phyloP scores from a whole-genome alignment of 2,329 filamentous ascomycete genomes.

The Exophiala dermatitidis region DNA sequence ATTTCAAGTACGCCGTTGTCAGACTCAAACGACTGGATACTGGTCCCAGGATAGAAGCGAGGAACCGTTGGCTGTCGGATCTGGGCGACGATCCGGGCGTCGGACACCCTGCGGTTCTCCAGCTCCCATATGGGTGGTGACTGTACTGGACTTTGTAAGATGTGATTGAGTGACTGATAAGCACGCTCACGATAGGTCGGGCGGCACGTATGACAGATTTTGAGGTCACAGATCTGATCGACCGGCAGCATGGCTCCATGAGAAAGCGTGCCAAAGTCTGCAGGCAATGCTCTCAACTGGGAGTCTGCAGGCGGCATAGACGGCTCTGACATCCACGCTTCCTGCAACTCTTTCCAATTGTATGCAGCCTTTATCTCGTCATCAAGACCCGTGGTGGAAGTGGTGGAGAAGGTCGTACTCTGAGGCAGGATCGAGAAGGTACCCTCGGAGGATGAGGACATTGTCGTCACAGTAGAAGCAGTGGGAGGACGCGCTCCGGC shows the following conservation, averaged over 20 bases:
- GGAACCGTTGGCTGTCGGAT: constrained; percentile 5
- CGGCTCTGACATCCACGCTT: constrained; percentile 18
- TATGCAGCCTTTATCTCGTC: constrained; percentile 21
- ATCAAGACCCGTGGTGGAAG: constrained; percentile 18
- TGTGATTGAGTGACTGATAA: constrained; percentile 29
- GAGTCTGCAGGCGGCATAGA: constrained; percentile 7
- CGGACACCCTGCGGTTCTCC: constrained; percentile 29
- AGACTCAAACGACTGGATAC: constrained; percentile 3
- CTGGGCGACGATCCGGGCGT: constrained; percentile 26
- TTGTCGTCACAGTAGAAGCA: constrained; percentile 14
- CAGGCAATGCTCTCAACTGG: neutral
- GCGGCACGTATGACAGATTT: constrained; percentile 45
- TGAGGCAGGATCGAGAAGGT: constrained; percentile 24
- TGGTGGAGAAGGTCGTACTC: constrained; percentile 26
- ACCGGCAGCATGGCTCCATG: neutral
- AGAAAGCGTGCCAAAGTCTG: neutral
- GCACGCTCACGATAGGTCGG: constrained; percentile 38
- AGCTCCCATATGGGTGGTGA: constrained; percentile 30
- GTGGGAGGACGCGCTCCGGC: constrained; percentile 21
- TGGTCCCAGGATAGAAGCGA: constrained; percentile 5
- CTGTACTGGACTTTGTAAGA: constrained; percentile 34
- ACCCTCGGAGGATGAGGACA: constrained; percentile 10
- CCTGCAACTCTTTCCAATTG: constrained; percentile 22
- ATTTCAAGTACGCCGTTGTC: constrained; percentile 3
- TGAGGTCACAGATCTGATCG: constrained; percentile 36